Conservation (phyloP, 2,329 filamentous ascomycete species). For the Colletotrichum theobromicola region DNA sequence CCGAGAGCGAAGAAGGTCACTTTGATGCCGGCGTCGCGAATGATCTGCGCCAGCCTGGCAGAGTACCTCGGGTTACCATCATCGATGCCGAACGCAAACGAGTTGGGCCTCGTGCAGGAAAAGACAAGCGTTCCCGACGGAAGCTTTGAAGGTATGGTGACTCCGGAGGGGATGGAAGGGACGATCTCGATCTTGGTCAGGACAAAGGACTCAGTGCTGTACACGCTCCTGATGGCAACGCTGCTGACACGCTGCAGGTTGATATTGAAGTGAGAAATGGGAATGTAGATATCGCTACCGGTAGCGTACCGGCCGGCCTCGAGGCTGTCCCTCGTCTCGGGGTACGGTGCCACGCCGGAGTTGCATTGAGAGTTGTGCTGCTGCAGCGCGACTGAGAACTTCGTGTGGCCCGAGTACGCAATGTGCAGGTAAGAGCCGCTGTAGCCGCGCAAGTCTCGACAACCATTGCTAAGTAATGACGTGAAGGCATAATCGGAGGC, state of each 20-base stretch:
- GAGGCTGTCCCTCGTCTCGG: slow-evolving; percentile 71
- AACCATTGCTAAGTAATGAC: slow-evolving; percentile 51
- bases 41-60: slow-evolving; percentile 57
- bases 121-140: slow-evolving; percentile 66
- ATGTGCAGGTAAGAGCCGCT: slow-evolving; percentile 68
- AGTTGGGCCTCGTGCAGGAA: slow-evolving; percentile 70
- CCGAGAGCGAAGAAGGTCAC: slow-evolving; percentile 78
- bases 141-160: slow-evolving; percentile 62
- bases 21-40: slow-evolving; percentile 65
- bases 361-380: slow-evolving; percentile 70
- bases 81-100: slow-evolving; percentile 75
- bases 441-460: slow-evolving; percentile 59
- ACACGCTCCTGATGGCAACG: slow-evolving; percentile 70
- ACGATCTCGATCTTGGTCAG: slow-evolving; percentile 68
- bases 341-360: slow-evolving; percentile 60
- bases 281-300: slow-evolving; percentile 67
- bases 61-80: slow-evolving; percentile 62
- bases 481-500: slow-evolving; percentile 62
- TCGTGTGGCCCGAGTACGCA: slow-evolving; percentile 63
- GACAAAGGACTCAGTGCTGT: slow-evolving; percentile 52
- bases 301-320: slow-evolving; percentile 65
- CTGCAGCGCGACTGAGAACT: slow-evolving; percentile 69
- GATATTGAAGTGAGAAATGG: slow-evolving; percentile 69
- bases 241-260: slow-evolving; percentile 61
- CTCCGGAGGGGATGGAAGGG: slow-evolving; percentile 52